phyloP scores from a whole-genome alignment of 192 early-diverging fungal species.

The Podila epigama region DNA sequence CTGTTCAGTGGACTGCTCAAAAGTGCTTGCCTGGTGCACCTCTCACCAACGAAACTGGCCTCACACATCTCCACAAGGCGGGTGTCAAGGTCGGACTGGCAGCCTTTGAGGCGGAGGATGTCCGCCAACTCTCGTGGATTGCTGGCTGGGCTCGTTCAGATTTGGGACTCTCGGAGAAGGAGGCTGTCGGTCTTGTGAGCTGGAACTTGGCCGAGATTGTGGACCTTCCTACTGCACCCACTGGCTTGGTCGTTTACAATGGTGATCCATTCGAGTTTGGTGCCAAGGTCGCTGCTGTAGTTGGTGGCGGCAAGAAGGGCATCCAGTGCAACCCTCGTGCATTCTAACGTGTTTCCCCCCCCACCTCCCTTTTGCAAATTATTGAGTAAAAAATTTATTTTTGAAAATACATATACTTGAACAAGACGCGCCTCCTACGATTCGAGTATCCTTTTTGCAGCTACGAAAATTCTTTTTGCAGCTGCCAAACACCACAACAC shows the following conservation, averaged over 20 bases:
- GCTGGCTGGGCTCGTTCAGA: constrained; percentile 74
- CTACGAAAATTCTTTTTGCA: too few relatives aligned
- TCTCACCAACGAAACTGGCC: constrained; percentile 55
- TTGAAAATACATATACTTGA: too few relatives aligned
- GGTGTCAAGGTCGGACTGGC: constrained; percentile 70
- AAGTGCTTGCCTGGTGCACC: constrained; percentile 67
- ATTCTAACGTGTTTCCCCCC: too few relatives aligned
- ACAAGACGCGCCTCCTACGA: too few relatives aligned
- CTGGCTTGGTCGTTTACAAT: constrained; percentile 67
- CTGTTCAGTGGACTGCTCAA: constrained; percentile 63
- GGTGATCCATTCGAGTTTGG: constrained; percentile 72
- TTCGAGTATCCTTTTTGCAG: too few relatives aligned
- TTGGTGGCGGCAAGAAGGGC: constrained; percentile 61
- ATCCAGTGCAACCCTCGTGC: constrained; percentile 48
- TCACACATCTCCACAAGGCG: constrained; percentile 59
- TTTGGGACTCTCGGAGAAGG: constrained; percentile 56
- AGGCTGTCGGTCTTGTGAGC: constrained; percentile 75
- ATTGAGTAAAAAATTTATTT: too few relatives aligned
- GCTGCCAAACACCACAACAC: too few relatives aligned
- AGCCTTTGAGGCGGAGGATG: constrained; percentile 57
- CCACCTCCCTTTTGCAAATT: too few relatives aligned
- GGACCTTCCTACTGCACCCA: constrained; percentile 49
- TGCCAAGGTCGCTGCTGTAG: constrained; percentile 61
- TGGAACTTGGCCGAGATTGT: constrained; percentile 76
- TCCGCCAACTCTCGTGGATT: constrained; percentile 77